Evolutionary conservation across 768 basidiomycete genomes (phyloP), one percentile per base, ranked within the genome.

Genomic region (Tulasnella sp.): DNA sequence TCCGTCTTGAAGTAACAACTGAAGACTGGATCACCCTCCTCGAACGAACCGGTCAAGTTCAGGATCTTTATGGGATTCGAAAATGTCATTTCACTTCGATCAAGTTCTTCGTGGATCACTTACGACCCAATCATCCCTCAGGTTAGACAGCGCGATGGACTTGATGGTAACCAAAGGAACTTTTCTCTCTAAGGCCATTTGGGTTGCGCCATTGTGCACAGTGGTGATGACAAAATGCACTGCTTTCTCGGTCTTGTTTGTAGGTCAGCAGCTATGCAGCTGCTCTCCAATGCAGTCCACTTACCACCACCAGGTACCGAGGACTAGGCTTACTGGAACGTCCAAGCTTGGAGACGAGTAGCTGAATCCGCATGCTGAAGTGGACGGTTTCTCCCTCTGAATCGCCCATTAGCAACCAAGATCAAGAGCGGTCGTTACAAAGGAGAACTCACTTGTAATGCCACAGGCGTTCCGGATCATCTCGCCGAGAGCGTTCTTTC

Each of bases 1-100:
- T 99, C 98, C 0, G 98, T 99, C 88, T 99, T 99, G 89, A 99
- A 96, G 80, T 91, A 87, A 81, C 93, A 96, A 80, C 90, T 92
- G 82, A 99, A 88, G 78, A 98, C 87, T 0, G 97, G 96, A 82
- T 99, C 98, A 40, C 96, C 97, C 83, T 99, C 97, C 84, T 98
- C 96, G 23, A 91, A 90, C 11, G 88, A 86, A 77, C 88, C 90
- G 69, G 71, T 48, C 26, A 89, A 89, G 82, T 96, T 96, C 82
- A 99, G 84, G 0, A 88, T 89, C 95, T 95, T 80, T 26, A 35
- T 35, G 48, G 18, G 23, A 11, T 15, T 44, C 44, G 15, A 16
- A 44, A 44, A 44, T 4, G 26, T 61, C 74, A 57, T 13, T 51
- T 37, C 16, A 0, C 39, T 16, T 83, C 46, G 16, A 37, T 10